Conservation (phyloP, 208 protist genomes). For the Crithidia thermophila region DNA sequence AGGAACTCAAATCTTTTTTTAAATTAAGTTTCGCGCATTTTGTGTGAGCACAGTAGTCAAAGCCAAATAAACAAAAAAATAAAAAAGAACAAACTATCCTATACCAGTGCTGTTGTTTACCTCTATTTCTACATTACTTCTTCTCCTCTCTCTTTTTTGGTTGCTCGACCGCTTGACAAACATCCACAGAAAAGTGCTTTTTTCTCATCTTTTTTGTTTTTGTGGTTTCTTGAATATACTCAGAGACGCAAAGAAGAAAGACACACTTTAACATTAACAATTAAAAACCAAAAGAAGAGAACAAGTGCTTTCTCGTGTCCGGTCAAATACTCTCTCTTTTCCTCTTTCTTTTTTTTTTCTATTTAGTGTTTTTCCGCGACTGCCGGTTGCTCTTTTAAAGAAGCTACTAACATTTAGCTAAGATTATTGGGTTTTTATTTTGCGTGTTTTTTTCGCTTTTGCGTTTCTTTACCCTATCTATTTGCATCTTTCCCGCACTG, state of each 20-base stretch:
- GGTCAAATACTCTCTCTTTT: not conserved
- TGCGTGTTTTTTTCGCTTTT: constrained; percentile 20
- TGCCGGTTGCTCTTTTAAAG: not conserved
- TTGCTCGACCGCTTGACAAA: too few relatives aligned
- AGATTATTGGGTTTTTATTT: constrained; percentile 2
- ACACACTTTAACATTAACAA: too few relatives aligned
- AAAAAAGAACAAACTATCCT: too few relatives aligned
- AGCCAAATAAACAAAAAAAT: too few relatives aligned
- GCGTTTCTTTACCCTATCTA: constrained; percentile 14
- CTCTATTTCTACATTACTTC: not conserved
- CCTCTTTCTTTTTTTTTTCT: not conserved
- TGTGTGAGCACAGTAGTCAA: too few relatives aligned
- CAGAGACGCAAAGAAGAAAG: not conserved
- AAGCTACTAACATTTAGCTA: not conserved
- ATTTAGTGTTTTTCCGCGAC: not conserved
- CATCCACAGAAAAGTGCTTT: too few relatives aligned
- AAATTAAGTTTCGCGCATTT: too few relatives aligned
- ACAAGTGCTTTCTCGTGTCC: too few relatives aligned
- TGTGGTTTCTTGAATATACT: not conserved
- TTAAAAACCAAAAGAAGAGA: not conserved
- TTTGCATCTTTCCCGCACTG: too few relatives aligned
- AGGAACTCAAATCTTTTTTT: too few relatives aligned
- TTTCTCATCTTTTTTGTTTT: constrained; percentile 13
- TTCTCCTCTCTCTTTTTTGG: not conserved
- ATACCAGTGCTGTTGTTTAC: too few relatives aligned